Evolutionary conservation across 2,329 filamentous ascomycete genomes (phyloP).

Genomic region (Hyphodiscus sp.): DNA sequence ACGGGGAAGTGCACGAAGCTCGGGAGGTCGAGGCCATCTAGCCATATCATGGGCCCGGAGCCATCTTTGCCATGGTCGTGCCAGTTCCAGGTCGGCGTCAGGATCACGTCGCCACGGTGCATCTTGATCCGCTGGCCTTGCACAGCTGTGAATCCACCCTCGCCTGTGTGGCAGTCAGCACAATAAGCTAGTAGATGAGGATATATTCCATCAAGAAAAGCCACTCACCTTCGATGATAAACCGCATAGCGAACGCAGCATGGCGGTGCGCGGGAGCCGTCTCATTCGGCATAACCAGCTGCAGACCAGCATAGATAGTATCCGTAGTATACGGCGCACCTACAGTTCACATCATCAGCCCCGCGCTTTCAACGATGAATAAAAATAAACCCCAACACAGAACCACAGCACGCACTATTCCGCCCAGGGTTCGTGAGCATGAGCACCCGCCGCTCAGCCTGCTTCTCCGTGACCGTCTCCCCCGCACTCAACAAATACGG

Average conservation of each 20-base stretch:
- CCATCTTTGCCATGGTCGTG: constrained; percentile 56
- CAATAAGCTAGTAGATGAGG: too few species aligned
- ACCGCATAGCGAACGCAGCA: constrained; percentile 49
- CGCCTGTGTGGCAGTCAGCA: too few species aligned
- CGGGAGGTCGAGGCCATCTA: constrained; percentile 50
- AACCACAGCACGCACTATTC: too few species aligned
- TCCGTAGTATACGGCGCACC: constrained; percentile 50
- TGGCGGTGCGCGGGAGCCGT: constrained; percentile 49
- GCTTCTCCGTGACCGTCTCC: constrained; percentile 32
- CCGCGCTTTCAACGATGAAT: too few species aligned
- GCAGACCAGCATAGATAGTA: constrained; percentile 50
- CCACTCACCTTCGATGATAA: constrained; percentile 55
- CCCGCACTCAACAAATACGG: constrained; percentile 32
- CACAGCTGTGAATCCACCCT: constrained; percentile 50
- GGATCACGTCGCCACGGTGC: constrained; percentile 46
- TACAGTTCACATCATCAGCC: too few species aligned
- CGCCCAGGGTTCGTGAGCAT: constrained; percentile 41
- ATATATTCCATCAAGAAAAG: too few species aligned
- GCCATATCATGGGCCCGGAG: constrained; percentile 47
- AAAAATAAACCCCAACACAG: too few species aligned
- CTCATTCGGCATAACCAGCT: constrained; percentile 50
- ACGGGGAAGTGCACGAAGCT: constrained; percentile 44
- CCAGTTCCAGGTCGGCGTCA: constrained; percentile 53
- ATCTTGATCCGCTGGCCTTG: constrained; percentile 47
- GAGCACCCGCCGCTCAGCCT: constrained; percentile 36